Evolutionary conservation across 2,329 filamentous ascomycete genomes (phyloP), one percentile per base, ranked within the genome.

Genomic region (Trichocomaceae sp.): DNA sequence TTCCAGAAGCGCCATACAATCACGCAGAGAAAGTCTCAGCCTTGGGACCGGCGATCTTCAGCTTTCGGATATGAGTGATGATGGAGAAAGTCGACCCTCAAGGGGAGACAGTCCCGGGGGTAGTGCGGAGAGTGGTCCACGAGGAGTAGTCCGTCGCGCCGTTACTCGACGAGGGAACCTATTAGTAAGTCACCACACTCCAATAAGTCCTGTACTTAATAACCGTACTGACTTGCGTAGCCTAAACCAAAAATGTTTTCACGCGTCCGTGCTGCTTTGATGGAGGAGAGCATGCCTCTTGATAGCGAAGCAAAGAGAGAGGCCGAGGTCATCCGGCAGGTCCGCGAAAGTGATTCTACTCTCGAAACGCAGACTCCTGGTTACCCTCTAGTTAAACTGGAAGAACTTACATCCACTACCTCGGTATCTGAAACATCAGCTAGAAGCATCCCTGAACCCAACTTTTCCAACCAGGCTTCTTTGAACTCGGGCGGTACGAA

Each of bases 181-280:
- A 58, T 72, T 99, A 66, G 89, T 93, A 78, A 69, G 85, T 74
- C 26, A 39, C 13, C 6, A 37, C 12, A 17, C 23, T 17, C 3
- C 15, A n/a, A 31, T 33, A 26, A 26, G 23, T 26, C n/a, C n/a
- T 35, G 20, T 41, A 6, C 31, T 3, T 22, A 2, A 12, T 26
- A 19, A 5, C 46, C 59, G 63, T 46, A 68, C 54, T 58, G 45
- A 35, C 46, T 52, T 23, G 20, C 48, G 3, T 61, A 95, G 88
- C 93, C 95, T 12, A 99, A 97, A 77, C 93, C 92, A 0, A 95
- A 96, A 73, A 90, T 87, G 0, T 99, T 99, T 70, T 90, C 91
- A 5, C 86, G 93, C 10, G 96, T 99, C 61, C 84, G 88, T 58
- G 93, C 92, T 8, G 90, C 90, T 3, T 79, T 99, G 0, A 79